Evolutionary conservation across 2,329 filamentous ascomycete species (phyloP).

Genomic region (Aspergillus tamarii): DNA sequence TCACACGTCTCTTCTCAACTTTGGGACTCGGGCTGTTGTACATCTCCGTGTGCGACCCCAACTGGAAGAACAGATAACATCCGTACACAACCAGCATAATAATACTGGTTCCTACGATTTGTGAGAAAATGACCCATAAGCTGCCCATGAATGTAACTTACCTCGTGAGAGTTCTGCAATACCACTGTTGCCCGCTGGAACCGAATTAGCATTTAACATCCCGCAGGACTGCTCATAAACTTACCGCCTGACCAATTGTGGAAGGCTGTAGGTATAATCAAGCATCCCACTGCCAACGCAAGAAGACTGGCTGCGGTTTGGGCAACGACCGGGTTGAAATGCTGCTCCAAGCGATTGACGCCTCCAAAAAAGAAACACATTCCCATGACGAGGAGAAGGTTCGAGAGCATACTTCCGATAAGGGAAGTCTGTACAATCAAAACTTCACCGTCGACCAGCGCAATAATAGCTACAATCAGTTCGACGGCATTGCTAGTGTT

Average conservation of each 20-base stretch:
- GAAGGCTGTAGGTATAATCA: constrained; percentile 91
- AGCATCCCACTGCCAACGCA: constrained; percentile 74
- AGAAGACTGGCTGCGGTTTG: constrained; percentile 85
- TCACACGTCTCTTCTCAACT: constrained; percentile 60
- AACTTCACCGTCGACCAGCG: constrained; percentile 72
- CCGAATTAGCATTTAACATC: constrained; percentile 9
- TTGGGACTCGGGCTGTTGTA: constrained; percentile 83
- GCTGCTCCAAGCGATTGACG: constrained; percentile 75
- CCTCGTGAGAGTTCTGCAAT: constrained; percentile 39
- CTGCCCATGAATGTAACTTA: constrained; percentile 12
- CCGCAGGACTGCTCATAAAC: constrained; percentile 6
- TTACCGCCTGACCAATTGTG: constrained; percentile 56
- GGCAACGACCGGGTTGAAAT: constrained; percentile 89
- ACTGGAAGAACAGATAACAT: constrained; percentile 86
- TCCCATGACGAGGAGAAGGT: constrained; percentile 83
- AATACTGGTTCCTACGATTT: constrained; percentile 58
- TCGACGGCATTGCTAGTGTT: constrained; percentile 74
- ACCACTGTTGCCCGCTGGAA: constrained; percentile 28
- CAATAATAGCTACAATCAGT: constrained; percentile 85
- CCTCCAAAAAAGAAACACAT: constrained; percentile 93
- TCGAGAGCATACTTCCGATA: constrained; percentile 89
- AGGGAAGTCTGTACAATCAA: constrained; percentile 90
- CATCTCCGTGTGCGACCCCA: constrained; percentile 78
- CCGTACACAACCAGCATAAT: constrained; percentile 83
- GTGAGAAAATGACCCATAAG: background rate